A percentile compares a stretch with the other conserved stretches of the same genome.
phyloP scores from a whole-genome alignment of 2,329 filamentous ascomycete species.

The Exophiala spinifera region DNA sequence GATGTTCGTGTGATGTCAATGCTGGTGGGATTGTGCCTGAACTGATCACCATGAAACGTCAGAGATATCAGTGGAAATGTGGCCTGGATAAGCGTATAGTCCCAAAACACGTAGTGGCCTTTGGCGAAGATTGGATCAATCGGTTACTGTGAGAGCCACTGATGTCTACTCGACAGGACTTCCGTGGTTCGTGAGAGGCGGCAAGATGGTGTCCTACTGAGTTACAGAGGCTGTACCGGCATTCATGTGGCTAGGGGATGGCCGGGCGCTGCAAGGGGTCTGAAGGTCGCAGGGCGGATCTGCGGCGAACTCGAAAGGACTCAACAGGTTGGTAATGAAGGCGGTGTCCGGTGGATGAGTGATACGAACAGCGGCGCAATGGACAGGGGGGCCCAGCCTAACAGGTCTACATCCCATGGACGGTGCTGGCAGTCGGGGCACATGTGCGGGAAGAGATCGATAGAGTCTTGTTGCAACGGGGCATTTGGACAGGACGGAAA shows the following conservation, averaged over 20 bases:
- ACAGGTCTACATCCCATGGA: too few relatives aligned
- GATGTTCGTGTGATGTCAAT: slow-evolving; percentile 3
- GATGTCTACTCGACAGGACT: slow-evolving; percentile 5
- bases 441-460: too few relatives aligned
- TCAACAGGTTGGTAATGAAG: background rate
- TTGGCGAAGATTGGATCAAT: slow-evolving; percentile 4
- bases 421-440: too few relatives aligned
- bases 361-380: too few relatives aligned
- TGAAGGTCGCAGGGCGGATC: slow-evolving; percentile 19
- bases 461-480: too few relatives aligned
- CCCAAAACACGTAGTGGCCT: slow-evolving; percentile 10
- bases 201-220: background rate
- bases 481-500: background rate
- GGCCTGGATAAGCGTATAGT: background rate
- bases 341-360: background rate
- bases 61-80: slow-evolving; percentile 7
- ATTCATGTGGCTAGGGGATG: background rate
- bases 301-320: background rate
- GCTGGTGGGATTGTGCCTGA: slow-evolving; percentile 2
- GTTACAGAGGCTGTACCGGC: slow-evolving; percentile 6
- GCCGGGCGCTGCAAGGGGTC: slow-evolving; percentile 4
- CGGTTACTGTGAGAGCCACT: background rate
- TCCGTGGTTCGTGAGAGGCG: slow-evolving; percentile 9
- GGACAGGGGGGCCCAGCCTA: background rate
- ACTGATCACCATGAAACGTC: background rate